Evolutionary conservation across 2,329 filamentous ascomycete genomes (phyloP).

Genomic region (Penicillium griseofulvum): DNA sequence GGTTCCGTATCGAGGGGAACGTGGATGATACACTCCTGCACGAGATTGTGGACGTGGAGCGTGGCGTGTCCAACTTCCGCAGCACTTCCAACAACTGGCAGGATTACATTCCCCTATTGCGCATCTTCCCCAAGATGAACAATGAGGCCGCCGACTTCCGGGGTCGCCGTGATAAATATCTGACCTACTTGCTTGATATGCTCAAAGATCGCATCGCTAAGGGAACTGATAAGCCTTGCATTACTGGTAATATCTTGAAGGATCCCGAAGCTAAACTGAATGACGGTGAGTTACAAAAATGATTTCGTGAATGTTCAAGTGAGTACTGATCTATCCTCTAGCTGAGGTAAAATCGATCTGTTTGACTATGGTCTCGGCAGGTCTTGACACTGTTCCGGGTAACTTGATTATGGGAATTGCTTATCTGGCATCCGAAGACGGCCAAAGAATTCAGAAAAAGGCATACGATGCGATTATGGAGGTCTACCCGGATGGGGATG

Average conservation of each 20-base stretch:
- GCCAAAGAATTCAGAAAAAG: constrained; percentile 67
- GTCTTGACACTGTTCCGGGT: constrained; percentile 76
- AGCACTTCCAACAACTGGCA: constrained; percentile 82
- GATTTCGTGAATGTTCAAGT: background rate
- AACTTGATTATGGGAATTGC: constrained; percentile 79
- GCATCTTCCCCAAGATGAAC: constrained; percentile 63
- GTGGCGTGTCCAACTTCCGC: constrained; percentile 71
- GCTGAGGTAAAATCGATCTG: constrained; percentile 78
- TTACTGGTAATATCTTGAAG: constrained; percentile 69
- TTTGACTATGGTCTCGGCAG: constrained; percentile 77
- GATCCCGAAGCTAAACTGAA: constrained; percentile 67
- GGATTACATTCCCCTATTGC: constrained; percentile 75
- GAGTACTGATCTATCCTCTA: constrained; percentile 45
- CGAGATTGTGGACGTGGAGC: constrained; percentile 74
- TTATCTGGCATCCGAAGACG: constrained; percentile 66
- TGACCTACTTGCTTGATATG: constrained; percentile 58
- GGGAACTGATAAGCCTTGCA: constrained; percentile 66
- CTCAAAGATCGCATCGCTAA: constrained; percentile 61
- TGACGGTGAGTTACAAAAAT: constrained; percentile 50
- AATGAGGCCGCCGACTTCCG: constrained; percentile 64
- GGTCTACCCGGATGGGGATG: constrained; percentile 69
- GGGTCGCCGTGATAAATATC: constrained; percentile 64
- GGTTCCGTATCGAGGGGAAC: constrained; percentile 69
- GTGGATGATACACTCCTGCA: constrained; percentile 65
- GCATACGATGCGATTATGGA: constrained; percentile 69